Evolutionary conservation across 1,139 yeast species (phyloP).

Genomic region (Yamadazyma songkhlaensis): DNA sequence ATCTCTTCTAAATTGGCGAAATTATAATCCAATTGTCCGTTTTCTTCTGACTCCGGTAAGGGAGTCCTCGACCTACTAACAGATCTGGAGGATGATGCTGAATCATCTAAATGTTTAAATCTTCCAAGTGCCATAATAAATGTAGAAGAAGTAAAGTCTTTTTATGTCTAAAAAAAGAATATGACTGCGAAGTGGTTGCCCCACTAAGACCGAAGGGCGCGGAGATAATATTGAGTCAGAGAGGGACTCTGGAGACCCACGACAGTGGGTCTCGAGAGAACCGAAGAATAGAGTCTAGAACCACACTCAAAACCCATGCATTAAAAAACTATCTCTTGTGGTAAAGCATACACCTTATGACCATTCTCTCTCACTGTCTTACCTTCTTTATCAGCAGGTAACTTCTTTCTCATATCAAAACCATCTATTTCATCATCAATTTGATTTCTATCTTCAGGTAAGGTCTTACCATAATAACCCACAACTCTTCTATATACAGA

Average conservation of each 20-base stretch:
- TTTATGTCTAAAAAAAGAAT: not conserved
- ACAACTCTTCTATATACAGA: slow-evolving; percentile 81
- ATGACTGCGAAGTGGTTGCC: not conserved
- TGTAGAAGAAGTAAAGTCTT: not conserved
- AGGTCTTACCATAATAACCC: slow-evolving; percentile 71
- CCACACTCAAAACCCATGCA: not conserved
- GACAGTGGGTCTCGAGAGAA: too few species aligned
- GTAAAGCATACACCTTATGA: slow-evolving; percentile 53
- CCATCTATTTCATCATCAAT: slow-evolving; percentile 76
- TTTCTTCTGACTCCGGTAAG: slow-evolving; percentile 42
- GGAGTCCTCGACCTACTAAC: slow-evolving; percentile 44
- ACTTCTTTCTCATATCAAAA: slow-evolving; percentile 74
- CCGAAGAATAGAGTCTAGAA: not conserved
- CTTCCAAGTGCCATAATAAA: not conserved
- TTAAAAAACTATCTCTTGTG: slow-evolving; percentile 53
- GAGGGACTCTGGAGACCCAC: too few species aligned
- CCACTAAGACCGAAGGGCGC: too few species aligned
- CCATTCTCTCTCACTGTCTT: slow-evolving; percentile 61
- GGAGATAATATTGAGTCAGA: too few species aligned
- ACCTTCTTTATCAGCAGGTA: slow-evolving; percentile 50
- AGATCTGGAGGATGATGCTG: slow-evolving; percentile 28
- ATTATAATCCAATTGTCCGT: slow-evolving; percentile 39
- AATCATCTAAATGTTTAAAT: slow-evolving; percentile 6
- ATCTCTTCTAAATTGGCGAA: slow-evolving; percentile 41
- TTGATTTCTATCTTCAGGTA: slow-evolving; percentile 44